Percentiles rank a stretch among this genome's conserved stretches.
Conservation (phyloP, 495 filamentous ascomycete species). For the Neurospora africana region DNA sequence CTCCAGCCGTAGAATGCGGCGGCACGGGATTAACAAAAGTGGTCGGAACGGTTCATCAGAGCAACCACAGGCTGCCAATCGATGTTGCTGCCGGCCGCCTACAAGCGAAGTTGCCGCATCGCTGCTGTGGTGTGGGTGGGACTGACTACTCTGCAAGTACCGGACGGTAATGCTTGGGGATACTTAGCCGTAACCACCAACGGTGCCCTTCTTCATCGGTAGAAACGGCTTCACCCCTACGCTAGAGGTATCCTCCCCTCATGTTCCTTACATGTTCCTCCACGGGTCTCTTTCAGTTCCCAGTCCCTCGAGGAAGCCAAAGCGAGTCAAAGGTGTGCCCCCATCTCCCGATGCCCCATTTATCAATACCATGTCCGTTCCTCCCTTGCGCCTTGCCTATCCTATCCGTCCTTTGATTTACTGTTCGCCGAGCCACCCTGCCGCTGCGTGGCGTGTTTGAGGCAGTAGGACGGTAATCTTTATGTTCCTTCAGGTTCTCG, state of each 20-base stretch:
- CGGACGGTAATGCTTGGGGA: neutral
- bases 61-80: neutral
- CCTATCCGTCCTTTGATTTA: neutral
- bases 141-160: neutral
- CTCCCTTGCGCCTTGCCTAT: neutral
- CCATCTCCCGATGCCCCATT: neutral
- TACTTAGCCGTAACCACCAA: neutral
- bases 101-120: neutral
- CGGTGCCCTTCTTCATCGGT: neutral
- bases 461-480: neutral
- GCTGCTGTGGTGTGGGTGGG: neutral
- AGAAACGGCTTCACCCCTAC: neutral
- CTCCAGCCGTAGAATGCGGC: neutral
- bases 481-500: neutral
- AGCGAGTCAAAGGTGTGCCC: neutral
- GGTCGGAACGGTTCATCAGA: neutral
- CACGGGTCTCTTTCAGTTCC: neutral
- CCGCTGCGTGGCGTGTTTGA: neutral
- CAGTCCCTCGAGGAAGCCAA: neutral
- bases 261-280: neutral
- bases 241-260: neutral
- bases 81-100: neutral
- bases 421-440: neutral
- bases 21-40: neutral
- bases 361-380: neutral